Base-by-base conservation (phyloP, 805 yeast genomes). In the Yamadazyma takamatsuzukensis region DNA sequence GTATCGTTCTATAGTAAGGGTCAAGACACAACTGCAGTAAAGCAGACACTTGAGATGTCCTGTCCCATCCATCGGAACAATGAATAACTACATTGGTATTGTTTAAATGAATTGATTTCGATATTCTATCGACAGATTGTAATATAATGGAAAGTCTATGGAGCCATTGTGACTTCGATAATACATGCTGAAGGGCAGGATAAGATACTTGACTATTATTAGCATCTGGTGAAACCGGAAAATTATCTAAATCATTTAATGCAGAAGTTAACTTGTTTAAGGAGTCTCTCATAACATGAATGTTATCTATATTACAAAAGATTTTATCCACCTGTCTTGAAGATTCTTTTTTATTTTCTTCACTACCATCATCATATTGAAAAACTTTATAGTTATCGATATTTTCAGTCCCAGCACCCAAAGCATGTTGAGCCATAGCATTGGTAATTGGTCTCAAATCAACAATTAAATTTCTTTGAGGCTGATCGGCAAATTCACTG, bases 1-100 rank as follows among this genome's bases (percentile, higher is more conserved):
- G 82, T 3, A 85, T 43, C 0, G 97, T 89, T 43, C 98, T 70
- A 56, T 72, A 93, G 53, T 76, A 86, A 1, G 97, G 97, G 54
- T 93, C 97, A 6, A 89, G 64, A 50, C 96, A 85, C 4, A 93
- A 59, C 57, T 90, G 90, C 15, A 89, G 76, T 40, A 93, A 61
- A 2, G 96, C 81, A 5, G 88, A 72, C 1, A 89, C 75, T 53
- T 93, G 97, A 0, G 97, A 78, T 0, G 98, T 93, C 37, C 98
- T 68, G 53, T 93, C 98, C 98, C 98, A 93, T 1, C 98, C 98
- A 62, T 93, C 98, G 1, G 97, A 87, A 54, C 98, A 93, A 61
- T 93, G 98, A 5, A 93, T 73, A 7, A 93, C 53, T 4, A 90
- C 71, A 54, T 90, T 94, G 13, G 93, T 83, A 41, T 80, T 77